Base-by-base conservation (phyloP, 768 basidiomycete species). In the Pleurotus cornucopiae region DNA sequence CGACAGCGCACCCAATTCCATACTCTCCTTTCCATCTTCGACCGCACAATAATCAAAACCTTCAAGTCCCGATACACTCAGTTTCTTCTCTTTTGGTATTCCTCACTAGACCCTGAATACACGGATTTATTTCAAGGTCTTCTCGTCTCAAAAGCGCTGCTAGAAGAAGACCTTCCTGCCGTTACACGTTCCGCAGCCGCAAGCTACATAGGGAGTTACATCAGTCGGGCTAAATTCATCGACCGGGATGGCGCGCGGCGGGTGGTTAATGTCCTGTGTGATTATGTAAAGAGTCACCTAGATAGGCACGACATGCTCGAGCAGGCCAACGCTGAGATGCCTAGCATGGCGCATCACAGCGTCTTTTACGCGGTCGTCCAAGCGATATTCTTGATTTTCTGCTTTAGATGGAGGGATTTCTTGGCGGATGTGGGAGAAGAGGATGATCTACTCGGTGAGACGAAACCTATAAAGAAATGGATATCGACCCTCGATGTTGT, bases 51-150 rank as follows among this genome's bases (percentile, higher is more conserved):
- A 66, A 82, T 99, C 48, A 89, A 87, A 39, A 98, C 97, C 2
- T 97, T 97, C 76, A 94, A 95, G 65, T 97, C 94, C 0, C 90
- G 95, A 39, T 97, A 98, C 69, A 94, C 94, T 12, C 97, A 98
- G 64, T 99, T 99, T 73, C 82, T 99, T 58, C 65, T 98, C 46
- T 99, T 99, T 76, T 97, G 93, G 86, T 93, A 88, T 65, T 81
- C 94, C 18, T 98, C 96, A 0, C 86, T 96, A 51, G 87, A 94
- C 62, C 76, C 88, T 2, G 85, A 91, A 58, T 97, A 94, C 63
- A 82, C 89, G 45, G 96, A 99, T 68, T 80, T 93, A 54, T 98
- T 99, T 68, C 91, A 91, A 58, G 96, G 96, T 38, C 83, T 94
- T 66, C 88, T 99, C n/a, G 87, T 98, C 43, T 90, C 91, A 6